Percentiles rank a stretch among this genome's conserved stretches.
Conservation (phyloP, 352 stramenopile genomes). For the Phytophthora podocarpi region DNA sequence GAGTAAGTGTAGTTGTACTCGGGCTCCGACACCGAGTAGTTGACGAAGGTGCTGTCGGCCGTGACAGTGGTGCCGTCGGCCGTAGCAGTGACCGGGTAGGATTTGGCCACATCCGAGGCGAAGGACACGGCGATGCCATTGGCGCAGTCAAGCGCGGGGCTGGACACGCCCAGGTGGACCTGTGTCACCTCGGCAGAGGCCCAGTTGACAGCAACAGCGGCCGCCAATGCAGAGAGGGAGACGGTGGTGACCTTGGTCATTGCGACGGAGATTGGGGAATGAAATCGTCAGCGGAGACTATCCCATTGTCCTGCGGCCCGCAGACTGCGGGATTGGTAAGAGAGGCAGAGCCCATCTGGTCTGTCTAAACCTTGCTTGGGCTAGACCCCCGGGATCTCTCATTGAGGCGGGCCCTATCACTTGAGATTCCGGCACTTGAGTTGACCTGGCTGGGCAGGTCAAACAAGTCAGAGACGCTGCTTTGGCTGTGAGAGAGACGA, state of each 20-base stretch:
- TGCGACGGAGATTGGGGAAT: conserved; percentile 28
- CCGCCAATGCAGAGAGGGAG: conserved; percentile 16
- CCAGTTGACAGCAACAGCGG: conserved; percentile 16
- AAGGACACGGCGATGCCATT: conserved; percentile 52
- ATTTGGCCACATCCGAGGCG: conserved; percentile 31
- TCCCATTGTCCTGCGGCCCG: conserved; percentile 11
- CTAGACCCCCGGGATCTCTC: conserved; percentile 8
- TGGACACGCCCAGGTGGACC: conserved; percentile 51
- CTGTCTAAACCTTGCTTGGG: too few relatives aligned
- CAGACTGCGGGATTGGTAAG: too few relatives aligned
- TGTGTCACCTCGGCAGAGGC: conserved; percentile 46
- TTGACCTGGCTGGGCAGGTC: too few relatives aligned
- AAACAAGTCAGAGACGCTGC: too few relatives aligned
- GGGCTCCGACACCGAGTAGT: conserved; percentile 41
- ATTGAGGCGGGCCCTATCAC: conserved; percentile 26
- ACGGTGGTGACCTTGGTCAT: conserved; percentile 29
- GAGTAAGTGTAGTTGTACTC: conserved; percentile 58
- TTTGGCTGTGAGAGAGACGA: conserved; percentile 13
- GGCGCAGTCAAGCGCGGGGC: conserved; percentile 31
- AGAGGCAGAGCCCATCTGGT: conserved; percentile 24
- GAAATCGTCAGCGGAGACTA: conserved; percentile 8
- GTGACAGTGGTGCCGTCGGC: conserved; percentile 19
- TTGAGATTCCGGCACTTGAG: too few relatives aligned
- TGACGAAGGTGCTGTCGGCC: conserved; percentile 36
- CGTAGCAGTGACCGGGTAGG: conserved; percentile 39